A percentile compares a stretch with the other conserved stretches of the same genome.
These are phyloP conservation scores for Marasmius fiardii DNA, from an alignment of 1,284 basidiomycete species.

Conservation along the genomic window DNA sequence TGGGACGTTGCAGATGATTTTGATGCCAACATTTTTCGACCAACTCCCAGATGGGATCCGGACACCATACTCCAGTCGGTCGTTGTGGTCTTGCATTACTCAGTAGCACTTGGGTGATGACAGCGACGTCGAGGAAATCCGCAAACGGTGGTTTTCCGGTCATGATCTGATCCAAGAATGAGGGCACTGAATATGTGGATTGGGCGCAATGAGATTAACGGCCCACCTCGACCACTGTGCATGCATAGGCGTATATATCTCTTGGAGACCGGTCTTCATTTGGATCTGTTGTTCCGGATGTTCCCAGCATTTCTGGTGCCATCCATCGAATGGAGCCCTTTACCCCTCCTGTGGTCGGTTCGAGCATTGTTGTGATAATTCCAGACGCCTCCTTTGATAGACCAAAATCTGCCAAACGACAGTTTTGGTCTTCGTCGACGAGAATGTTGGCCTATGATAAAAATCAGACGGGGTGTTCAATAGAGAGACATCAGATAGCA, in stretches of 20 bases:
- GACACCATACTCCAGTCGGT: no score
- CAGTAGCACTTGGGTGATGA: no score
- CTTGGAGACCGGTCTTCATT: not conserved
- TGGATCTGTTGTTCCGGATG: not conserved
- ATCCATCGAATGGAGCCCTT: no score
- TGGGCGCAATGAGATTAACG: not conserved
- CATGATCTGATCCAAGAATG: no score
- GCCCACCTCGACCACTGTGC: conserved; percentile 13
- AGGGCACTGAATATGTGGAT: no score
- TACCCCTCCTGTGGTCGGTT: not conserved
- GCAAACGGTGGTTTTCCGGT: no score
- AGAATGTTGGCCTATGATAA: conserved; percentile 4
- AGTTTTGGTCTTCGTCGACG: not conserved
- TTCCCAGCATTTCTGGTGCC: not conserved
- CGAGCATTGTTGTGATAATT: not conserved
- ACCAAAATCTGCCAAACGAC: not conserved
- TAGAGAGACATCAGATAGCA: not conserved
- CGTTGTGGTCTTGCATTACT: no score
- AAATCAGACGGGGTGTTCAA: not conserved
- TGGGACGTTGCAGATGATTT: no score
- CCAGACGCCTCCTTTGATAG: not conserved
- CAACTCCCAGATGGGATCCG: no score
- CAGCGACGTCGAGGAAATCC: no score
- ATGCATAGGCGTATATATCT: conserved; percentile 13
- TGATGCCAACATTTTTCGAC: no score